Percentiles rank a stretch among this genome's conserved stretches.
These are phyloP conservation scores for Vigna radiata DNA, from an alignment of 306 rosid genomes.

Conservation along the genomic window DNA sequence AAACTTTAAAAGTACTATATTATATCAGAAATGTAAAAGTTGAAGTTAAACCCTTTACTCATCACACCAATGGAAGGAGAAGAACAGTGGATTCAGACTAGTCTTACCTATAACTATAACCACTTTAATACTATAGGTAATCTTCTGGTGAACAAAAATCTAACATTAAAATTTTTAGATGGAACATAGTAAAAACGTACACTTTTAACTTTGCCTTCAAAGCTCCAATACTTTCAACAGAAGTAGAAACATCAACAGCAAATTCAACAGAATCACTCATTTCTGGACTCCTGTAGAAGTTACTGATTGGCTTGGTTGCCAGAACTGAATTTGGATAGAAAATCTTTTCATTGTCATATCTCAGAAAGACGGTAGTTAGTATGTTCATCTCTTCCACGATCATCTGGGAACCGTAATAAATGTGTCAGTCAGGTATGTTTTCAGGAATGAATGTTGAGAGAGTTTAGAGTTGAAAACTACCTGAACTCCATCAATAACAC, in stretches of 20 bases:
- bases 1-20: neutral
- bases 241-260: conserved; percentile 69
- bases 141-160: neutral
- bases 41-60: conserved; percentile 2
- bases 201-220: conserved; percentile 64
- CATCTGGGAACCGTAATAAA: conserved; percentile 59
- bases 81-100: neutral
- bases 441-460: neutral
- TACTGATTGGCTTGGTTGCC: conserved; percentile 82
- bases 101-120: no score
- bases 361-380: conserved; percentile 77
- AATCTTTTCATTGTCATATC: conserved; percentile 82
- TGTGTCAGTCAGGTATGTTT: conserved; percentile 12
- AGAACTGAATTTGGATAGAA: conserved; percentile 86
- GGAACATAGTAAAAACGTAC: conserved; percentile 51
- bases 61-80: conserved; percentile 12
- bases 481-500: conserved; percentile 91
- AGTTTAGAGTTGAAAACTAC: conserved; percentile 51
- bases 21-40: neutral
- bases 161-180: neutral
- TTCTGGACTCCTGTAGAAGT: conserved; percentile 88
- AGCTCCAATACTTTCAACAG: conserved; percentile 72
- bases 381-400: conserved; percentile 94
- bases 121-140: no score
- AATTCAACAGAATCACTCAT: conserved; percentile 81